A percentile compares a stretch with the other conserved stretches of the same genome.
Conservation (phyloP, 345 rosid genomes). For the rapeseed (Brassica napus) region Da-Ae NC_063450.1:49649501-49650000, state of each 20-base stretch:
- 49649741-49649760: not conserved
- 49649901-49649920: slow-evolving; percentile 27
- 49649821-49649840: slow-evolving; percentile 70
- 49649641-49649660: slow-evolving; percentile 43
- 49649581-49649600: slow-evolving; percentile 49
- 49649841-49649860: slow-evolving; percentile 80
- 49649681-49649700: slow-evolving; percentile 46
- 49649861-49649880: slow-evolving; percentile 54
- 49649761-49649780: slow-evolving; percentile 24
- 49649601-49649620: slow-evolving; percentile 34
- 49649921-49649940: not conserved
- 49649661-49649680: slow-evolving; percentile 43
- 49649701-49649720: slow-evolving; percentile 36
- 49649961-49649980: slow-evolving; percentile 12
- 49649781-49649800: slow-evolving; percentile 79
- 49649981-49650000: slow-evolving; percentile 22
- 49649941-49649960: not conserved
- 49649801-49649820: slow-evolving; percentile 84
- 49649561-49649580: slow-evolving; percentile 35
- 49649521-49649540: slow-evolving; percentile 27
- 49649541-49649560: slow-evolving; percentile 19
- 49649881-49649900: slow-evolving; percentile 17
- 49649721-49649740: not conserved
- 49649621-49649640: slow-evolving; percentile 45
- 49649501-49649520: slow-evolving; percentile 40